These are phyloP conservation scores for Phytophthora pistaciae DNA, from an alignment of 352 stramenopile genomes.

Conservation along the genomic window DNA sequence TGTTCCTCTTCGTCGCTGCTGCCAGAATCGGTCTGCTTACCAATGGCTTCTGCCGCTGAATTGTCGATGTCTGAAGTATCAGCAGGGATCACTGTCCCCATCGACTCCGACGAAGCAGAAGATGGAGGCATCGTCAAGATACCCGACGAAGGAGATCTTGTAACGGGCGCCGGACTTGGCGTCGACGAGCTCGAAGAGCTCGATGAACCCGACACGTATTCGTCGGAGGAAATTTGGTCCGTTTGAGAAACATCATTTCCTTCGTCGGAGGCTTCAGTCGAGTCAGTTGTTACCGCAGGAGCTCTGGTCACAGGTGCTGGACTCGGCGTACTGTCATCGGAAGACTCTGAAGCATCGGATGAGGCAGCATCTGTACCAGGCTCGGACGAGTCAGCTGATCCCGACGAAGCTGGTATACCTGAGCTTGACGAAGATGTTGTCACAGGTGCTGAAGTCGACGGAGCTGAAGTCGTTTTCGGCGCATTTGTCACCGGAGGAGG, in stretches of 20 bases:
- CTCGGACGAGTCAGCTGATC: constrained; percentile 19
- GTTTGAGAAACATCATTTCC: constrained; percentile 25
- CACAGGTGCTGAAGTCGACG: constrained; percentile 11
- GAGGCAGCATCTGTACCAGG: constrained; percentile 6
- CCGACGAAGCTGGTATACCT: constrained; percentile 13
- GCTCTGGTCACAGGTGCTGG: constrained; percentile 43
- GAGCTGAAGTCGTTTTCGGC: constrained; percentile 21
- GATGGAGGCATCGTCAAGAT: constrained; percentile 29
- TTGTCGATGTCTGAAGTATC: constrained; percentile 39
- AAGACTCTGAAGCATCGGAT: constrained; percentile 12
- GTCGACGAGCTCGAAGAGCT: constrained; percentile 8
- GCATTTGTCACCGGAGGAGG: constrained; percentile 35
- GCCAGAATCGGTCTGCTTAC: constrained; percentile 27
- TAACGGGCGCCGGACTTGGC: constrained; percentile 32
- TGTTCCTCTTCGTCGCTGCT: constrained; percentile 28
- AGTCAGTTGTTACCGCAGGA: constrained; percentile 14
- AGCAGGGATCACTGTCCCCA: constrained; percentile 45
- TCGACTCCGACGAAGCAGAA: constrained; percentile 24
- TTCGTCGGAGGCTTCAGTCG: constrained; percentile 16
- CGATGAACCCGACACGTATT: constrained; percentile 8
- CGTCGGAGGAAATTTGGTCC: constrained; percentile 13
- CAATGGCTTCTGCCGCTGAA: constrained; percentile 34
- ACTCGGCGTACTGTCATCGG: constrained; percentile 34
- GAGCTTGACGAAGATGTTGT: constrained; percentile 25
- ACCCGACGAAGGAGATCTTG: constrained; percentile 17